phyloP scores from a whole-genome alignment of 192 early-diverging fungal species.

The Piromyces sp. region DNA sequence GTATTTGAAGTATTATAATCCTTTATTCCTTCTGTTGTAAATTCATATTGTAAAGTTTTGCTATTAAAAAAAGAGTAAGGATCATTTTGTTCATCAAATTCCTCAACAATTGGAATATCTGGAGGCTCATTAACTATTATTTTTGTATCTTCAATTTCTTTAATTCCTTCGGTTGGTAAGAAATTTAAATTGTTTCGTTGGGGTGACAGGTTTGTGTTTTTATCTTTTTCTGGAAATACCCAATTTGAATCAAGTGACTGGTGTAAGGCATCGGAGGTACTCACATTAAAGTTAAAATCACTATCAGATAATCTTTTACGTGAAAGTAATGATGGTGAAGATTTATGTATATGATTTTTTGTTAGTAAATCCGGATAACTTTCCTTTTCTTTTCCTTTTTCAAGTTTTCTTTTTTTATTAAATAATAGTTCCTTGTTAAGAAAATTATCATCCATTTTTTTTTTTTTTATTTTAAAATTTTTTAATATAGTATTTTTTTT shows the following conservation, averaged over 20 bases:
- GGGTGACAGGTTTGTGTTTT: too few relatives aligned
- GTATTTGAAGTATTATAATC: not conserved
- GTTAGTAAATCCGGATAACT: not conserved
- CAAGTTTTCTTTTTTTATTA: not conserved
- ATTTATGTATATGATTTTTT: not conserved
- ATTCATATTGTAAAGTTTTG: not conserved
- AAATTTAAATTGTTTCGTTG: too few relatives aligned
- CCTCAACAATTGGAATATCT: not conserved
- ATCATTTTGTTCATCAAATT: not conserved
- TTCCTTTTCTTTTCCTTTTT: not conserved
- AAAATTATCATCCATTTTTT: not conserved
- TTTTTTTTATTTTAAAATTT: too few relatives aligned
- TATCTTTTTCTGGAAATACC: not conserved
- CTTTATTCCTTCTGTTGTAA: not conserved
- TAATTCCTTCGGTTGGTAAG: not conserved
- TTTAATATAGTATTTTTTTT: too few relatives aligned
- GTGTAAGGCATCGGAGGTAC: not conserved
- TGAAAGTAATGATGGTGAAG: not conserved
- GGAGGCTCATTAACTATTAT: not conserved
- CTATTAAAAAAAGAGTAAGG: not conserved
- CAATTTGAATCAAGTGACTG: not conserved
- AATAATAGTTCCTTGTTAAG: not conserved
- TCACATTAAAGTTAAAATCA: not conserved
- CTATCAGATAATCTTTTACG: not conserved
- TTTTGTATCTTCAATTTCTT: not conserved